phyloP scores from a whole-genome alignment of 1,139 yeast genomes.

The Pichia kudriavzevii region DNA sequence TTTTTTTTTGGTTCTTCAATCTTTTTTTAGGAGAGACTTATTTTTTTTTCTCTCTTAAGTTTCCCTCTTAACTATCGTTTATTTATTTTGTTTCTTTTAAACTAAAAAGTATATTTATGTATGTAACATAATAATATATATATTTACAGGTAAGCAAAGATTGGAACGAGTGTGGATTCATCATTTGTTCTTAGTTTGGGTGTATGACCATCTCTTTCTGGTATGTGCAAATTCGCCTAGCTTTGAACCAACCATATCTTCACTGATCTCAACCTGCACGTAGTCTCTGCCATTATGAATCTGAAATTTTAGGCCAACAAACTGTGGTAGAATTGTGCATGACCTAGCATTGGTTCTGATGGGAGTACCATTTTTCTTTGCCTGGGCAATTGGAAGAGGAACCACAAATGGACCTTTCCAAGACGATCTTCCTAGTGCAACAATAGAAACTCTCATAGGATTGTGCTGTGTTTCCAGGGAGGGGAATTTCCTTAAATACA shows the following conservation, averaged over 20 bases:
- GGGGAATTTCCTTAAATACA: background rate
- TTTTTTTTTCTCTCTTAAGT: too few relatives aligned
- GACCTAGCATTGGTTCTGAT: constrained; percentile 91
- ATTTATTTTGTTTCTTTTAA: too few relatives aligned
- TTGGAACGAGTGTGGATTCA: constrained; percentile 1
- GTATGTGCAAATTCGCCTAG: constrained; percentile 95
- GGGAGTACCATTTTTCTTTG: constrained; percentile 72
- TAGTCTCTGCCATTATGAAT: constrained; percentile 95
- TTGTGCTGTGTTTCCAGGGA: background rate
- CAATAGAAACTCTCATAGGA: constrained; percentile 60
- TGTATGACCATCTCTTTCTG: constrained; percentile 76
- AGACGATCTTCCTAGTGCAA: constrained; percentile 58
- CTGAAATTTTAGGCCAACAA: constrained; percentile 89
- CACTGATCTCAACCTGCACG: constrained; percentile 78
- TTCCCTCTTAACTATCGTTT: too few relatives aligned
- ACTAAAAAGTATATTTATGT: background rate
- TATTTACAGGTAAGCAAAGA: constrained; percentile 11
- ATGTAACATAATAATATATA: constrained; percentile 2
- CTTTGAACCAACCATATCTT: constrained; percentile 97
- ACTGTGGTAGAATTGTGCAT: constrained; percentile 90
- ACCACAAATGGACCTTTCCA: constrained; percentile 94
- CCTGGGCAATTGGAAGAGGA: constrained; percentile 84
- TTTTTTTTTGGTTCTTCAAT: too few relatives aligned
- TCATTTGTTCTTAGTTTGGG: constrained; percentile 54
- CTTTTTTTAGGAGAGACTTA: too few relatives aligned